Percentiles rank a stretch among this genome's conserved stretches.
Conservation (phyloP, 192 early-diverging fungal species). For the Backusella macrospora region DNA sequence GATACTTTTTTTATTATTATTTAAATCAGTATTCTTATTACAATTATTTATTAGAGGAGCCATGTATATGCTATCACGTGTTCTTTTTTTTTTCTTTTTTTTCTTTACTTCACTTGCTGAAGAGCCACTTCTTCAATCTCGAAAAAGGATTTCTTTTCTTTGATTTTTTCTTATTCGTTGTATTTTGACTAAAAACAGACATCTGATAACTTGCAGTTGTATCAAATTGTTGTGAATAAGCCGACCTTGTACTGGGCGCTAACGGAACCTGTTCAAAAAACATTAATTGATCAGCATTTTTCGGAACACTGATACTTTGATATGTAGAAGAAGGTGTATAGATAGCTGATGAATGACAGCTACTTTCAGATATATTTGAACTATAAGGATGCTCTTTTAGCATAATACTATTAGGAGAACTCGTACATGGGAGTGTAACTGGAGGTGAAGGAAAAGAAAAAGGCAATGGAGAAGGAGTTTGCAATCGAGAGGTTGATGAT, state of each 20-base stretch:
- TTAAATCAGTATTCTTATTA: too few species aligned
- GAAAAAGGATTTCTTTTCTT: background rate
- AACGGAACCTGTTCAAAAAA: background rate
- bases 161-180: background rate
- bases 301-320: background rate
- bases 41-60: too few species aligned
- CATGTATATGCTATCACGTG: background rate
- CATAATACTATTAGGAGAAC: background rate
- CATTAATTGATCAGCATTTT: background rate
- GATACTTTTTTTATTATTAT: background rate
- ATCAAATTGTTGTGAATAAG: background rate
- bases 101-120: background rate
- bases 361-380: too few species aligned
- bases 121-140: background rate
- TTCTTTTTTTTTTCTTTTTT: background rate
- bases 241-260: background rate
- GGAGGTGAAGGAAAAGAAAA: background rate
- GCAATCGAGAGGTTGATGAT: background rate
- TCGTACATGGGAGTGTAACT: background rate
- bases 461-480: background rate
- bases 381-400: too few species aligned
- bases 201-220: background rate
- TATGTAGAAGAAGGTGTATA: background rate
- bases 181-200: background rate
- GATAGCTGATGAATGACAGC: too few species aligned